Evolutionary conservation across 108 stramenopile genomes (phyloP).

Genomic region (Mediolabrus comicus): DNA sequence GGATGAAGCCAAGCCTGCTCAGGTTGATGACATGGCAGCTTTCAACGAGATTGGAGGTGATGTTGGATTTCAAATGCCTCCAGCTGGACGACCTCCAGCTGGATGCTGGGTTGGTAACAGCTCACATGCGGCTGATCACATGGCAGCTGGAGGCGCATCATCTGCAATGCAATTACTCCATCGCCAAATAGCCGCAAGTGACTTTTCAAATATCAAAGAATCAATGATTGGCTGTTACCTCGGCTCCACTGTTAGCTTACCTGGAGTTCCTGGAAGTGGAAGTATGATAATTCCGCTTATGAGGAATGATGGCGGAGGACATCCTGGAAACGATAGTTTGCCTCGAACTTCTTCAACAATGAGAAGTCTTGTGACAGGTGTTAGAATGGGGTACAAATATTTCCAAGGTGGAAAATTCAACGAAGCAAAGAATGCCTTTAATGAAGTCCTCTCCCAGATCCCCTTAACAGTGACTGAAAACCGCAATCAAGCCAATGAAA

Average conservation of each 20-base stretch:
- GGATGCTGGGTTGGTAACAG: constrained; percentile 91
- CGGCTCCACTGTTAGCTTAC: constrained; percentile 86
- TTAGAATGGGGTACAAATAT: constrained; percentile 85
- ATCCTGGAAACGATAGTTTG: constrained; percentile 80
- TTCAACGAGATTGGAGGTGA: constrained; percentile 64
- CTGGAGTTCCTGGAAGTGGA: constrained; percentile 82
- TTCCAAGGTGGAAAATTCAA: constrained; percentile 97
- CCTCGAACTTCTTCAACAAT: constrained; percentile 75
- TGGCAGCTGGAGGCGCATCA: constrained; percentile 92
- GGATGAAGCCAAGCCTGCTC: constrained; percentile 12
- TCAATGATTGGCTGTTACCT: constrained; percentile 84
- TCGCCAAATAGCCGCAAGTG: constrained; percentile 96
- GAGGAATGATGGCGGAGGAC: constrained; percentile 78
- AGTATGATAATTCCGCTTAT: constrained; percentile 73
- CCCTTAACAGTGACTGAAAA: constrained; percentile 87
- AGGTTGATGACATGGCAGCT: constrained; percentile 67
- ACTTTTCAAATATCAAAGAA: constrained; percentile 82
- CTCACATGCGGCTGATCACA: constrained; percentile 95
- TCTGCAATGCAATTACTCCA: constrained; percentile 97
- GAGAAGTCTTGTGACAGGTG: constrained; percentile 69
- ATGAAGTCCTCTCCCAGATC: constrained; percentile 76
- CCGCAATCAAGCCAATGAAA: constrained; percentile 83
- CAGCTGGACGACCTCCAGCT: constrained; percentile 86
- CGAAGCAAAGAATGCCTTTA: constrained; percentile 79
- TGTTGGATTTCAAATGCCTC: constrained; percentile 83